A percentile compares a stretch with the other conserved stretches of the same genome.
Conservation (phyloP, 352 stramenopile genomes). For the Pythium oligandrum region DNA sequence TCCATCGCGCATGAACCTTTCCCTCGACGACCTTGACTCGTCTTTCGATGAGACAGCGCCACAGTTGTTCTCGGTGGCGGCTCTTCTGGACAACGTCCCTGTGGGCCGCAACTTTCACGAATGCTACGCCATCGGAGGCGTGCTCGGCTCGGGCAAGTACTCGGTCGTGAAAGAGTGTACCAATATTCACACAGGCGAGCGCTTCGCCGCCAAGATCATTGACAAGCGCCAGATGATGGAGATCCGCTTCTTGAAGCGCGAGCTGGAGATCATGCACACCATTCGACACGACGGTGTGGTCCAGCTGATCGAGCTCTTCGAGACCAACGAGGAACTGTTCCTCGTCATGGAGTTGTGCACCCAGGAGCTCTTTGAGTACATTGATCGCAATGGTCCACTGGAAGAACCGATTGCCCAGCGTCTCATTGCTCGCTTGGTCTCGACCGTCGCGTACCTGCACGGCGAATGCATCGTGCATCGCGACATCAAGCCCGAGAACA, state of each 20-base stretch:
- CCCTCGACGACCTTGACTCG: conserved; percentile 47
- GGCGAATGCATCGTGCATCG: conserved; percentile 78
- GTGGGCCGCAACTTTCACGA: conserved; percentile 57
- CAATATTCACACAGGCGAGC: conserved; percentile 21
- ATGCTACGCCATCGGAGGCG: conserved; percentile 40
- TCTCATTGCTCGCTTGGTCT: conserved; percentile 69
- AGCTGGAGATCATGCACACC: conserved; percentile 84
- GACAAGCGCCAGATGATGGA: conserved; percentile 83
- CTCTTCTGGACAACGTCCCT: conserved; percentile 57
- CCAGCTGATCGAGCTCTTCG: conserved; percentile 73
- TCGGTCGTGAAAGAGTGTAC: conserved; percentile 71
- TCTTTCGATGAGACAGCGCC: conserved; percentile 35
- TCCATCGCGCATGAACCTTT: conserved; percentile 53
- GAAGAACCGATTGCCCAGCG: conserved; percentile 56
- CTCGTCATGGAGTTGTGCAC: conserved; percentile 80
- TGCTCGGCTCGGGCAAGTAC: conserved; percentile 75
- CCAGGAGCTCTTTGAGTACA: conserved; percentile 80
- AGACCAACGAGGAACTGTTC: conserved; percentile 68
- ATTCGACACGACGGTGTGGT: conserved; percentile 73
- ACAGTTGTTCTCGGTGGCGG: conserved; percentile 64
- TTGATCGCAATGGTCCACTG: conserved; percentile 69
- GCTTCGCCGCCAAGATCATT: conserved; percentile 77
- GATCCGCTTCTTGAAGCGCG: conserved; percentile 75
- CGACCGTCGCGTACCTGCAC: conserved; percentile 82
- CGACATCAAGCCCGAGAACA: conserved; percentile 86